Evolutionary conservation across 768 basidiomycete genomes (phyloP).

Genomic region (Lactarius psammicola): DNA sequence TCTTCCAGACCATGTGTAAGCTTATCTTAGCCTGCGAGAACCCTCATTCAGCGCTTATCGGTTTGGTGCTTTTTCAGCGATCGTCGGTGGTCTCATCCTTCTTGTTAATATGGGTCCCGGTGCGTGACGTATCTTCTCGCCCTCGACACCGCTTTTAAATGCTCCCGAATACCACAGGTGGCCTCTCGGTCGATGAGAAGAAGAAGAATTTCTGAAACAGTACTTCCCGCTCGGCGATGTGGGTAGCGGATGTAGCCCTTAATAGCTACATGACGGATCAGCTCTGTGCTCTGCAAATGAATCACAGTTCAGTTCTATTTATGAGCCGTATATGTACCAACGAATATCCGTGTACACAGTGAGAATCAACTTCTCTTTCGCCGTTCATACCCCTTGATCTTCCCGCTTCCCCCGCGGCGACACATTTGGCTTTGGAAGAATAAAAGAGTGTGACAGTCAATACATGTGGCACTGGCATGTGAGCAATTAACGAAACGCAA

Average conservation of each 20-base stretch:
- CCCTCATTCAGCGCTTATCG: conserved; percentile 13
- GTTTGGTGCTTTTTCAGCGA: conserved; percentile 47
- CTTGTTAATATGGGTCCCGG: conserved; percentile 98
- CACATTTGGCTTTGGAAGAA: neutral
- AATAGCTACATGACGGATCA: neutral
- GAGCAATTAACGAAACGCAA: neutral
- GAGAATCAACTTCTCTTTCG: conserved; percentile 9
- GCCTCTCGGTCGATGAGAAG: conserved; percentile 97
- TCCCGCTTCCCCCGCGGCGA: neutral
- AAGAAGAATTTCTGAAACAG: conserved; percentile 82
- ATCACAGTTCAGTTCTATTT: conserved; percentile 18
- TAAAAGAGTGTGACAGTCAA: neutral
- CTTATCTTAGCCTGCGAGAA: neutral
- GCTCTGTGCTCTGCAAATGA: conserved; percentile 14
- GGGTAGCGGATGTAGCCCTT: conserved; percentile 5
- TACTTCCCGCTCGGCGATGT: neutral
- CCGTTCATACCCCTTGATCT: neutral
- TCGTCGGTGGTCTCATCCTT: conserved; percentile 95
- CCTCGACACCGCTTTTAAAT: conserved; percentile 4
- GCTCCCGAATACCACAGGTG: conserved; percentile 48
- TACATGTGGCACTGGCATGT: neutral
- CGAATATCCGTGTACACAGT: conserved; percentile 8
- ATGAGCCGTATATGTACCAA: conserved; percentile 18
- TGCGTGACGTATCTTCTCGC: conserved; percentile 36
- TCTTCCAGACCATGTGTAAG: conserved; percentile 93